Evolutionary conservation across 2,329 filamentous ascomycete genomes (phyloP).

Genomic region (Verticillium dahliae): DNA sequence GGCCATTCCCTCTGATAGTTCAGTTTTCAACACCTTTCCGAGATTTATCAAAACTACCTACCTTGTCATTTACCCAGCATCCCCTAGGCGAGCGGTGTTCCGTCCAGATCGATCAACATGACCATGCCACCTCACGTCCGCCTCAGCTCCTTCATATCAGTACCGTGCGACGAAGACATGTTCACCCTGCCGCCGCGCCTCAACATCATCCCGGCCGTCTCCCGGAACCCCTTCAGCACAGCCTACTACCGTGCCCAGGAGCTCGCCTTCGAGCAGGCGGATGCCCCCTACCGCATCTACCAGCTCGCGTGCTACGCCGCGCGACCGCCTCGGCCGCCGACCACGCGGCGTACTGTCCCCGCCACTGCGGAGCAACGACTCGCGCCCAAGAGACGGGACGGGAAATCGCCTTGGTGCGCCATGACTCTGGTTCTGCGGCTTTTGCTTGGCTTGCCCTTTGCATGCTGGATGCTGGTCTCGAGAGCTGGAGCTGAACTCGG

Average conservation of each 20-base stretch:
- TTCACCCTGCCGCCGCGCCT: background rate
- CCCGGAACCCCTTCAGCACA: background rate
- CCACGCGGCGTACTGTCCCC: background rate
- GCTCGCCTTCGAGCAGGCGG: background rate
- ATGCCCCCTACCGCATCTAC: background rate
- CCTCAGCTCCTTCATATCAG: background rate
- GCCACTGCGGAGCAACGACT: background rate
- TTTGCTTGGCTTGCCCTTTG: background rate
- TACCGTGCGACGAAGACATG: background rate
- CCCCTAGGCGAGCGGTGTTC: background rate
- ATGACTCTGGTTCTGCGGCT: background rate
- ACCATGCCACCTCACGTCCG: background rate
- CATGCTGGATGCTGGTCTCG: background rate
- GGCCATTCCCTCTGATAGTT: background rate
- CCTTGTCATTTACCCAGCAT: background rate
- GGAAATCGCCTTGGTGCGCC: background rate
- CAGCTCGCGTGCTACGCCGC: slow-evolving; percentile 1
- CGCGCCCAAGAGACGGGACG: background rate
- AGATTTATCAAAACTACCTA: background rate
- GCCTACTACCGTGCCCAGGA: background rate
- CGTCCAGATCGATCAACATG: background rate
- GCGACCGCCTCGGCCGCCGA: background rate
- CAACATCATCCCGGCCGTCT: background rate
- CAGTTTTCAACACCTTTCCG: background rate
- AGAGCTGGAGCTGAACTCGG: background rate